A percentile compares a stretch with the other conserved stretches of the same genome.
These are phyloP conservation scores for Aspergillus latus DNA, from an alignment of 2,329 filamentous ascomycete genomes.

Conservation along the genomic window DNA sequence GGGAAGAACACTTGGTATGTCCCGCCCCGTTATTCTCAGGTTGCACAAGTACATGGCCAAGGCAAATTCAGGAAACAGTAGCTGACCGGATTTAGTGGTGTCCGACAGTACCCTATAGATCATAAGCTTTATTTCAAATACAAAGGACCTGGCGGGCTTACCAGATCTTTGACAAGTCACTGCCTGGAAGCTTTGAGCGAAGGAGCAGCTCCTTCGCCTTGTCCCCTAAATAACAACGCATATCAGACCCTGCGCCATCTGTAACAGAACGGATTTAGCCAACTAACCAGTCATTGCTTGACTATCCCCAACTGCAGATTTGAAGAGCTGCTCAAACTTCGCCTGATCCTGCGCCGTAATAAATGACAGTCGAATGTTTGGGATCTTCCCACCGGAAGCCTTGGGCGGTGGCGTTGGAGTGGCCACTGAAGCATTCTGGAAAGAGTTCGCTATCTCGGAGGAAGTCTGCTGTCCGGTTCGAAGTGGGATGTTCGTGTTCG, in stretches of 20 bases:
- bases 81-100: conserved; percentile 91
- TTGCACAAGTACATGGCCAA: conserved; percentile 99
- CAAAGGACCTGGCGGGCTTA: conserved; percentile 41
- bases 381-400: conserved; percentile 67
- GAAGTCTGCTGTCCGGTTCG: conserved; percentile 62
- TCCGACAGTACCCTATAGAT: conserved; percentile 76
- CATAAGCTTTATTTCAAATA: conserved; percentile 1
- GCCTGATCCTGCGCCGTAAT: conserved; percentile 93
- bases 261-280: background rate
- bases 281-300: conserved; percentile 74
- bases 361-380: conserved; percentile 90
- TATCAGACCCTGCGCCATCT: conserved; percentile 17
- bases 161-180: conserved; percentile 91
- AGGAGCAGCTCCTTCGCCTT: conserved; percentile 87
- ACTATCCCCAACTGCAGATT: conserved; percentile 82
- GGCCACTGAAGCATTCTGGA: conserved; percentile 50
- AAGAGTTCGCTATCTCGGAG: conserved; percentile 64
- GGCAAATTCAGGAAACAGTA: conserved; percentile 96
- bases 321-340: conserved; percentile 97
- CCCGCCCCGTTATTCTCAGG: conserved; percentile 81
- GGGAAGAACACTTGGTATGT: conserved; percentile 71
- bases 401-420: conserved; percentile 65
- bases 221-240: conserved; percentile 52
- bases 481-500: conserved; percentile 47
- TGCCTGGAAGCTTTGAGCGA: conserved; percentile 82